Percentiles rank a stretch among this genome's conserved stretches.
These are phyloP conservation scores for Fusarium sp. DNA, from an alignment of 2,329 filamentous ascomycete species.

Conservation along the genomic window DNA sequence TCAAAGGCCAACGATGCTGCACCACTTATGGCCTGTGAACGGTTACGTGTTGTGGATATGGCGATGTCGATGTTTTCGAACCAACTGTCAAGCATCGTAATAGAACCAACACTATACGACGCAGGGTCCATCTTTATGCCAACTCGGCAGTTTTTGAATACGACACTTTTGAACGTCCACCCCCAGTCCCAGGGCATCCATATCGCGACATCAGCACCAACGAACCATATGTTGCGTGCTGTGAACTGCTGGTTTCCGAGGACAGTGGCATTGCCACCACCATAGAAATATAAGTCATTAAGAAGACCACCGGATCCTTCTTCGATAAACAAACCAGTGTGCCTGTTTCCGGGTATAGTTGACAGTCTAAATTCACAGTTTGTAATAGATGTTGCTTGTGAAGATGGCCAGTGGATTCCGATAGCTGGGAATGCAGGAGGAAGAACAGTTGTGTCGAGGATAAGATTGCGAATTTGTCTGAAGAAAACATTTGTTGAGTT, in stretches of 20 bases:
- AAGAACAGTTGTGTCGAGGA: slow-evolving; percentile 66
- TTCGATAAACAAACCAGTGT: slow-evolving; percentile 72
- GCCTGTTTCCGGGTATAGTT: slow-evolving; percentile 58
- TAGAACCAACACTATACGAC: slow-evolving; percentile 73
- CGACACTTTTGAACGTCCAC: slow-evolving; percentile 77
- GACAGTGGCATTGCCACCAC: slow-evolving; percentile 70
- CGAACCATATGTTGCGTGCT: slow-evolving; percentile 75
- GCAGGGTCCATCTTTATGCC: slow-evolving; percentile 75
- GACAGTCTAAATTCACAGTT: slow-evolving; percentile 69
- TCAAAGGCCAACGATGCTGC: slow-evolving; percentile 61
- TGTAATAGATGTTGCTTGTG: slow-evolving; percentile 71
- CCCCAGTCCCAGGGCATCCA: slow-evolving; percentile 82
- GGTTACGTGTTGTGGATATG: slow-evolving; percentile 70
- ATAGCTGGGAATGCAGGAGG: slow-evolving; percentile 59
- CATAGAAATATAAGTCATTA: slow-evolving; percentile 77
- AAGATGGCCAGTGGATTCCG: slow-evolving; percentile 76
- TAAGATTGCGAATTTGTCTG: slow-evolving; percentile 68
- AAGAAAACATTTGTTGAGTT: slow-evolving; percentile 70
- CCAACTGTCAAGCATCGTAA: slow-evolving; percentile 79
- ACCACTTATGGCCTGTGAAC: slow-evolving; percentile 50
- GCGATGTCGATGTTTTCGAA: slow-evolving; percentile 75
- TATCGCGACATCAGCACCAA: slow-evolving; percentile 73
- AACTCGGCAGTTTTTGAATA: slow-evolving; percentile 71
- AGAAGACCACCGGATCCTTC: slow-evolving; percentile 75
- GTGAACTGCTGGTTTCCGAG: slow-evolving; percentile 79